Conservation (phyloP, 805 yeast genomes). For the Wickerhamomyces ciferrii region DNA sequence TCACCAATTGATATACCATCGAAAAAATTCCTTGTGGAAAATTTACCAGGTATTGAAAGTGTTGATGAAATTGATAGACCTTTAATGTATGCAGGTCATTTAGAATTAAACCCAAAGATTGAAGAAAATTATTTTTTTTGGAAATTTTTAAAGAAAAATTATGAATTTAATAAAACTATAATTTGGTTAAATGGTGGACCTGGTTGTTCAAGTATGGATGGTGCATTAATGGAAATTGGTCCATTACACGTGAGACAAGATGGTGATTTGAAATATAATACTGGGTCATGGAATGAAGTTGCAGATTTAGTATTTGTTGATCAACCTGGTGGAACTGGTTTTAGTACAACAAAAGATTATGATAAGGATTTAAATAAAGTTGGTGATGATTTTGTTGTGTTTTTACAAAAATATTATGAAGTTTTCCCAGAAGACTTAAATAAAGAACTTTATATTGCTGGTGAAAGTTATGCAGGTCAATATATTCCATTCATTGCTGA, state of each 20-base stretch:
- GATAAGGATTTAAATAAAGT: conserved; percentile 53
- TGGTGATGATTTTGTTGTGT: conserved; percentile 55
- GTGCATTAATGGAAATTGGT: conserved; percentile 89
- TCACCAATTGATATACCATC: conserved; percentile 15
- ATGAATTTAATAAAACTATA: conserved; percentile 37
- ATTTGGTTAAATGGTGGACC: conserved; percentile 99
- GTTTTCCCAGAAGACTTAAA: conserved; percentile 66
- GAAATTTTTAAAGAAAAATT: conserved; percentile 17
- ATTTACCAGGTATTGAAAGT: conserved; percentile 15
- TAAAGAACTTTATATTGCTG: conserved; percentile 75
- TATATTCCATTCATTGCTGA: conserved; percentile 86
- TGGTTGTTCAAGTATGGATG: conserved; percentile 98
- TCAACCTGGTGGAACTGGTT: conserved; percentile 95
- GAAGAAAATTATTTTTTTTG: conserved; percentile 23
- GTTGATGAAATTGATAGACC: conserved; percentile 24
- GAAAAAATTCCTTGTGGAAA: conserved; percentile 9
- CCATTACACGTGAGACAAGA: conserved; percentile 62
- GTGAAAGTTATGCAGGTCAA: conserved; percentile 97
- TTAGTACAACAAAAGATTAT: conserved; percentile 56
- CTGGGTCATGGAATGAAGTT: conserved; percentile 79
- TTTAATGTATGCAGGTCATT: conserved; percentile 40
- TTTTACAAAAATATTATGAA: conserved; percentile 60
- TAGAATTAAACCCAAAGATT: conserved; percentile 12
- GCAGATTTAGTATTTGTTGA: conserved; percentile 84
- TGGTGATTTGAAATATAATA: conserved; percentile 45